These are phyloP conservation scores for Diaporthe destruens DNA, from an alignment of 2,329 filamentous ascomycete species.

Conservation along the genomic window DNA sequence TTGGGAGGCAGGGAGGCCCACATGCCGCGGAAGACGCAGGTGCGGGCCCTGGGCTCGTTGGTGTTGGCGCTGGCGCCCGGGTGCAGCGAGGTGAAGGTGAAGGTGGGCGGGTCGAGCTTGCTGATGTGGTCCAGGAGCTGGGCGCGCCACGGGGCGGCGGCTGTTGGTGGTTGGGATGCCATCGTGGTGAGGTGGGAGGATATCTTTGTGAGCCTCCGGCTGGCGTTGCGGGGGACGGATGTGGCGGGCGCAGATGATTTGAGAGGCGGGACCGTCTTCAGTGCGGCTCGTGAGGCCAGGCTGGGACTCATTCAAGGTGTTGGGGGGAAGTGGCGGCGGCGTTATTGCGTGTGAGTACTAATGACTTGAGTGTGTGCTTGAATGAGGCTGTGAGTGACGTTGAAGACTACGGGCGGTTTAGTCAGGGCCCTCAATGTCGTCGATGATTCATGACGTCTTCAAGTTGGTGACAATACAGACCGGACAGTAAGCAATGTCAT, in stretches of 20 bases:
- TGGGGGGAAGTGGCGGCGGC: background rate
- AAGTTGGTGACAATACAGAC: background rate
- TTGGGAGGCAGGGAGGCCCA: slow-evolving; percentile 80
- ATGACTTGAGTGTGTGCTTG: background rate
- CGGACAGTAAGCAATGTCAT: background rate
- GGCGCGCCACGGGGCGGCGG: slow-evolving; percentile 65
- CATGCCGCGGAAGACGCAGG: slow-evolving; percentile 87
- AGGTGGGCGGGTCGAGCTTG: slow-evolving; percentile 61
- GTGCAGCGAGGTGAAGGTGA: slow-evolving; percentile 65
- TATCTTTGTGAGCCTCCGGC: slow-evolving; percentile 15
- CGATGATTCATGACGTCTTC: slow-evolving; percentile 27
- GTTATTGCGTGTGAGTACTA: background rate
- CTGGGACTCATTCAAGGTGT: slow-evolving; percentile 30
- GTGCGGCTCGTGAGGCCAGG: slow-evolving; percentile 25
- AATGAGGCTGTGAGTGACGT: background rate
- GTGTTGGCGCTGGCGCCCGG: slow-evolving; percentile 52
- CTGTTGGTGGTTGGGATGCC: slow-evolving; percentile 34
- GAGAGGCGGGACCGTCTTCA: slow-evolving; percentile 29
- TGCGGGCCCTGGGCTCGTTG: slow-evolving; percentile 72
- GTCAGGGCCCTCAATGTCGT: background rate
- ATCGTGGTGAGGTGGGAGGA: slow-evolving; percentile 25
- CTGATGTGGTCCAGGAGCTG: slow-evolving; percentile 64
- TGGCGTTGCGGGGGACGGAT: slow-evolving; percentile 16
- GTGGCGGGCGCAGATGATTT: background rate
- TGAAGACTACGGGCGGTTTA: background rate